Base-by-base conservation (phyloP, 2,329 filamentous ascomycete genomes). In the Alternaria triticimaculans region DNA sequence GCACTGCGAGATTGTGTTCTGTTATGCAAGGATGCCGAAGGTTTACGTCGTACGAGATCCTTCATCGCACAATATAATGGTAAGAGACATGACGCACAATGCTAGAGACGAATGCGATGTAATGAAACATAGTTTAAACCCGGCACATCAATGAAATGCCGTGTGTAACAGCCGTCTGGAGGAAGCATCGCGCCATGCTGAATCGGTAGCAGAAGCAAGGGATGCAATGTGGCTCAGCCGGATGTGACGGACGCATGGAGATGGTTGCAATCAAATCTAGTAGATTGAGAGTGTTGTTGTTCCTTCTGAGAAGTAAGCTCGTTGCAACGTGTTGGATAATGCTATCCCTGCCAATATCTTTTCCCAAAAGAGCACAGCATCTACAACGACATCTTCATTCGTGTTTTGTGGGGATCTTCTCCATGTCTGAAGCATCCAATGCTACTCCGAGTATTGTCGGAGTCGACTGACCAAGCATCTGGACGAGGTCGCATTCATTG, bases 271-370 rank as follows among this genome's bases (percentile, higher is more conserved):
- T 25, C 28, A 8, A 53, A 41, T 18, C 8, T 33, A 18, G 9
- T 33, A 33, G 14, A 33, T 41, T 53, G 30, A 41, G 37, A 37
- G 28, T 51, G 49, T 28, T 28, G 33, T 44, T 28, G 18, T 44
- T 55, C 41, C 15, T 55, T 55, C 25, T 55, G 11, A 55, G 15
- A 23, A 26, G 37, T n/a, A n/a, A 33, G 53, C 33, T n/a, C 53
- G 33, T 25, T 15, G 53, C 44, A 58, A 58, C 18, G 14, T 58
- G 54, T 50, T 58, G 46, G n/a, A 53, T 63, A 61, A n/a, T 30
- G 9, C 45, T 8, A 56, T 45, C 51, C 58, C 51, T 56, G 58
- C 33, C 30, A 28, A 61, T 56, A 50, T 50, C 15, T 28, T 20
- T 21, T 33, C 11, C 8, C 15, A n/a, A 43, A 28, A 37, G 49